A percentile compares a stretch with the other conserved stretches of the same genome.
phyloP scores from a whole-genome alignment of 169 alveolate species.

The Amoebophrya sp. region DNA sequence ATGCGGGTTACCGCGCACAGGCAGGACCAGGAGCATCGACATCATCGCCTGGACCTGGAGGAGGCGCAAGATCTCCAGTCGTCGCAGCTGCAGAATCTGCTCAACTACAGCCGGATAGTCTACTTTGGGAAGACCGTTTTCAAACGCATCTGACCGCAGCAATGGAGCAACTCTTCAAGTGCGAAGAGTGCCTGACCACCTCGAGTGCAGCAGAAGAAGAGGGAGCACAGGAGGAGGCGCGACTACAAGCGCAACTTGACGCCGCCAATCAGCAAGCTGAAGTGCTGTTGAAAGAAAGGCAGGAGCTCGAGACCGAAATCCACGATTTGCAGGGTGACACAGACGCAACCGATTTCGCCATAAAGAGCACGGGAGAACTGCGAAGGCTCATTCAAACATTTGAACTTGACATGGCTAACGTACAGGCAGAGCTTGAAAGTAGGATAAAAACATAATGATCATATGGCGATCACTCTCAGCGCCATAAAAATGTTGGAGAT shows the following conservation, averaged over 20 bases:
- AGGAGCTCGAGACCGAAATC: not conserved
- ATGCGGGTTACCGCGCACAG: too few species aligned
- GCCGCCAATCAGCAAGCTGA: not conserved
- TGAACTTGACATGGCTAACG: not conserved
- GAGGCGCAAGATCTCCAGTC: too few species aligned
- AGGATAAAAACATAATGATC: too few species aligned
- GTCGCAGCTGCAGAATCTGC: too few species aligned
- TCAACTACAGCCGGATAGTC: too few species aligned
- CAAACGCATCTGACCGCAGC: not conserved
- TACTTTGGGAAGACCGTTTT: not conserved
- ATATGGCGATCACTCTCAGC: too few species aligned
- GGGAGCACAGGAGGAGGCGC: not conserved
- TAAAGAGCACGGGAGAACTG: not conserved
- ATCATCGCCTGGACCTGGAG: too few species aligned
- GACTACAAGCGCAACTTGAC: not conserved
- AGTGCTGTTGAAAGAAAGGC: not conserved
- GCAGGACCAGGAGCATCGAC: too few species aligned
- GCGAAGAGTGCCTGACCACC: not conserved
- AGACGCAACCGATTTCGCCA: not conserved
- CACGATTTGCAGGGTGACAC: conserved; percentile 1
- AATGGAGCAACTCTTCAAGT: not conserved
- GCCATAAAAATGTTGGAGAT: too few species aligned
- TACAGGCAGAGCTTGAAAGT: not conserved
- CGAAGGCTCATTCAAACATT: not conserved
- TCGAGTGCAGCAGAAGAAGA: not conserved